These are phyloP conservation scores for Galerina marginata DNA, from an alignment of 768 basidiomycete species.

Conservation along the genomic window DNA sequence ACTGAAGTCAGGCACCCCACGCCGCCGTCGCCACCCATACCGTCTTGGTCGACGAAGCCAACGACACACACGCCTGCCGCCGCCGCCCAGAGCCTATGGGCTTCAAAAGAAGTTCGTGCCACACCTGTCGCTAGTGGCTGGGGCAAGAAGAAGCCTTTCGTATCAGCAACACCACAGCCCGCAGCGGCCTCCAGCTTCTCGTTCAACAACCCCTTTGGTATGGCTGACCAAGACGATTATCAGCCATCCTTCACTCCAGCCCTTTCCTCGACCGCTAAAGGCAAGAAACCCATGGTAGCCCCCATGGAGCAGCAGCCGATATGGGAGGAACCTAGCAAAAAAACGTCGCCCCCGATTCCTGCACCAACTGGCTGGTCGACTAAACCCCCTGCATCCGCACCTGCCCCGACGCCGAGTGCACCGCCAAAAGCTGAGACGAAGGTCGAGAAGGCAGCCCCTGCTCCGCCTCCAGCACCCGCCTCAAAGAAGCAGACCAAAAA, in stretches of 20 bases:
- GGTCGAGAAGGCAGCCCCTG: slow-evolving; percentile 13
- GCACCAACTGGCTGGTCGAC: background rate
- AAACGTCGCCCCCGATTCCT: slow-evolving; percentile 1
- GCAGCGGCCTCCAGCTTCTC: slow-evolving; percentile 8
- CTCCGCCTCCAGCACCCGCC: slow-evolving; percentile 12
- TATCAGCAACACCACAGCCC: slow-evolving; percentile 12
- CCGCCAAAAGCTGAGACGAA: slow-evolving; percentile 2
- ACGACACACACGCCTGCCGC: background rate
- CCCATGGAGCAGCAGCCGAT: slow-evolving; percentile 3
- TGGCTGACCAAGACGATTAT: background rate
- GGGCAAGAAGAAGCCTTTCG: slow-evolving; percentile 25
- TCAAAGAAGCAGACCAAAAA: slow-evolving; percentile 38
- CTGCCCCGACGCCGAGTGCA: background rate
- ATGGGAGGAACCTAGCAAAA: slow-evolving; percentile 13
- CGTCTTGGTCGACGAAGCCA: slow-evolving; percentile 9
- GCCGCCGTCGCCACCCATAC: slow-evolving; percentile 9
- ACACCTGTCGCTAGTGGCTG: slow-evolving; percentile 30
- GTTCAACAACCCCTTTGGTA: slow-evolving; percentile 3
- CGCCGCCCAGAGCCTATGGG: background rate
- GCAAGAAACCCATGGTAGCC: background rate
- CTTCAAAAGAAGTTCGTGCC: slow-evolving; percentile 15
- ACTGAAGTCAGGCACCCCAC: background rate
- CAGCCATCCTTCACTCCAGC: background rate
- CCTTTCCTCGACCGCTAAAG: background rate
- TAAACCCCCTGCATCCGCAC: background rate